Percentiles rank a stretch among this genome's conserved stretches.
Evolutionary conservation across 2,329 filamentous ascomycete species (phyloP).

Genomic region (Epichloe hybrida): DNA sequence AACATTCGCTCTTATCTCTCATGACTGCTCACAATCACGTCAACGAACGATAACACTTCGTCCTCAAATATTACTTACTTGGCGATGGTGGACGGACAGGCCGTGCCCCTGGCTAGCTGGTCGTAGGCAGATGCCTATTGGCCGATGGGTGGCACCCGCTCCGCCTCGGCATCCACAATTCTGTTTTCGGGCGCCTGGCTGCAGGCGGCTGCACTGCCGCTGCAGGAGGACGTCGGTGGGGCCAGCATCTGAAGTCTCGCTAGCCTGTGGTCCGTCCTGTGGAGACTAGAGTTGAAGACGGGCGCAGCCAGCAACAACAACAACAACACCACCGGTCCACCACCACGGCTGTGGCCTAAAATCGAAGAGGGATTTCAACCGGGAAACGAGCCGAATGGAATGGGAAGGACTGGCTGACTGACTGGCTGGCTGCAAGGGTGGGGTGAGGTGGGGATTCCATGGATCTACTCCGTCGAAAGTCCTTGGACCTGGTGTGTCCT

Average conservation of each 20-base stretch:
- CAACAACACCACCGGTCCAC: no score
- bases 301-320: background rate
- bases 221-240: background rate
- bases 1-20: no score
- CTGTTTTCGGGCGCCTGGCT: background rate
- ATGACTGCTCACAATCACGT: no score
- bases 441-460: background rate
- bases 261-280: background rate
- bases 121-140: background rate
- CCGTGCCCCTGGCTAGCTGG: background rate
- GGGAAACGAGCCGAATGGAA: slow-evolving; percentile 1
- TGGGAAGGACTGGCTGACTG: no score
- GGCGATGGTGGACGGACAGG: background rate
- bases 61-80: background rate
- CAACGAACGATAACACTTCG: no score
- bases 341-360: background rate
- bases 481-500: no score
- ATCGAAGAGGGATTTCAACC: background rate
- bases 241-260: background rate
- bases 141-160: background rate
- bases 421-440: background rate
- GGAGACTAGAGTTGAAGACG: background rate
- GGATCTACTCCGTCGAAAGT: background rate
- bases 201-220: background rate
- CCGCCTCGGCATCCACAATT: background rate